These are phyloP conservation scores for Hirsutella thompsonii DNA, from an alignment of 2,329 filamentous ascomycete genomes.

Conservation along the genomic window DNA sequence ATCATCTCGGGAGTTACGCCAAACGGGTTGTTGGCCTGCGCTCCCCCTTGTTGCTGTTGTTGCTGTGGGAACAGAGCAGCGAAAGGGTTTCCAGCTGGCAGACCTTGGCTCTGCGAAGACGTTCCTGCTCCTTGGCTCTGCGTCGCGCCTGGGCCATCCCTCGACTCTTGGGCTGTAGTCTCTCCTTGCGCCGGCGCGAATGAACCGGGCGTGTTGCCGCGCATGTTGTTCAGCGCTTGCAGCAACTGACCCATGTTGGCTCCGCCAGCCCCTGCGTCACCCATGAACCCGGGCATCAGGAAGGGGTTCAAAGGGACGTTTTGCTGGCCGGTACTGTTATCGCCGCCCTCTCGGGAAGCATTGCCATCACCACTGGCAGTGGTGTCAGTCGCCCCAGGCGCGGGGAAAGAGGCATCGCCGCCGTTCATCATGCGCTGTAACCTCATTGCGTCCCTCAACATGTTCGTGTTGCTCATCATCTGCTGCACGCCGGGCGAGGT, in stretches of 20 bases:
- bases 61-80: constrained; percentile 45
- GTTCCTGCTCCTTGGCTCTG: constrained; percentile 11
- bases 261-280: constrained; percentile 8
- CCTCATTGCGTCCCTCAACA: constrained; percentile 68
- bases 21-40: constrained; percentile 24
- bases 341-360: constrained; percentile 15
- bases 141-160: constrained; percentile 11
- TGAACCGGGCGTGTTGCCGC: constrained; percentile 22
- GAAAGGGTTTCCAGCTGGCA: constrained; percentile 50
- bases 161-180: constrained; percentile 12
- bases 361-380: constrained; percentile 46
- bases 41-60: too few relatives aligned
- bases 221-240: constrained; percentile 13
- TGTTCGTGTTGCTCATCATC: constrained; percentile 86
- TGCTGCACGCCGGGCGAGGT: constrained; percentile 78
- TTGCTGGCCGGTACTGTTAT: too few relatives aligned
- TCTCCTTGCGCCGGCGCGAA: constrained; percentile 8
- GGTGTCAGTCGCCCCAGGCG: constrained; percentile 82
- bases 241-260: constrained; percentile 15
- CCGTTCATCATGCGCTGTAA: constrained; percentile 63
- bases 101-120: constrained; percentile 16
- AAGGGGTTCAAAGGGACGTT: constrained; percentile 21
- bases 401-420: constrained; percentile 57
- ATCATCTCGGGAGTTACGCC: constrained; percentile 40
- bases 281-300: constrained; percentile 12